Evolutionary conservation across 495 filamentous ascomycete genomes (phyloP).

Genomic region (Xylaria intraflava): DNA sequence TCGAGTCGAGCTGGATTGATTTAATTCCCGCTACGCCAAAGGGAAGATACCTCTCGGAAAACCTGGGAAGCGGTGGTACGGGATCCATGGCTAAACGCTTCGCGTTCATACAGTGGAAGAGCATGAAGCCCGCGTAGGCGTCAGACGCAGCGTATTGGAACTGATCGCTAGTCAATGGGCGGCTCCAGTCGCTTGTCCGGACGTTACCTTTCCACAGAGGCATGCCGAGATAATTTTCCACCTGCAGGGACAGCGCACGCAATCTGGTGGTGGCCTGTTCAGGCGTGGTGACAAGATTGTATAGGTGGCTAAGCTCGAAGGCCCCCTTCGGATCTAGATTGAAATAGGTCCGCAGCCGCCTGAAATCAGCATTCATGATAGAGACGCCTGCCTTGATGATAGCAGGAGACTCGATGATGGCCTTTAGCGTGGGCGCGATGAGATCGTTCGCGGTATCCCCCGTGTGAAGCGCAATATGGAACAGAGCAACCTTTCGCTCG

Average conservation of each 20-base stretch:
- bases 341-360: slow-evolving; percentile 53
- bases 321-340: slow-evolving; percentile 49
- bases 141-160: slow-evolving; percentile 60
- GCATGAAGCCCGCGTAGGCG: slow-evolving; percentile 58
- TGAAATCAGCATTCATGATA: slow-evolving; percentile 57
- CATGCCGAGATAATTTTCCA: slow-evolving; percentile 56
- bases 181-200: slow-evolving; percentile 60
- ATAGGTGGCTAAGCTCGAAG: slow-evolving; percentile 65
- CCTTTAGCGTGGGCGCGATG: slow-evolving; percentile 54
- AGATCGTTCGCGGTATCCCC: slow-evolving; percentile 43
- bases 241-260: slow-evolving; percentile 52
- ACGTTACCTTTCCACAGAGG: slow-evolving; percentile 58
- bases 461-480: slow-evolving; percentile 56
- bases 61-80: slow-evolving; percentile 52
- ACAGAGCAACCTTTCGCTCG: slow-evolving; percentile 58
- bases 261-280: slow-evolving; percentile 47
- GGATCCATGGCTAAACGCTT: slow-evolving; percentile 53
- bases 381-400: slow-evolving; percentile 63
- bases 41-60: slow-evolving; percentile 45
- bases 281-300: slow-evolving; percentile 50
- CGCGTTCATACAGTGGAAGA: slow-evolving; percentile 56
- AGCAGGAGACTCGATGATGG: slow-evolving; percentile 53
- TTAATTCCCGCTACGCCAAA: neutral
- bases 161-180: slow-evolving; percentile 48
- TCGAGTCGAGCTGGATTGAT: slow-evolving; percentile 6